Percentiles rank a stretch among this genome's conserved stretches.
phyloP scores from a whole-genome alignment of 1,284 basidiomycete species.

The Trichosporon faecale region DNA sequence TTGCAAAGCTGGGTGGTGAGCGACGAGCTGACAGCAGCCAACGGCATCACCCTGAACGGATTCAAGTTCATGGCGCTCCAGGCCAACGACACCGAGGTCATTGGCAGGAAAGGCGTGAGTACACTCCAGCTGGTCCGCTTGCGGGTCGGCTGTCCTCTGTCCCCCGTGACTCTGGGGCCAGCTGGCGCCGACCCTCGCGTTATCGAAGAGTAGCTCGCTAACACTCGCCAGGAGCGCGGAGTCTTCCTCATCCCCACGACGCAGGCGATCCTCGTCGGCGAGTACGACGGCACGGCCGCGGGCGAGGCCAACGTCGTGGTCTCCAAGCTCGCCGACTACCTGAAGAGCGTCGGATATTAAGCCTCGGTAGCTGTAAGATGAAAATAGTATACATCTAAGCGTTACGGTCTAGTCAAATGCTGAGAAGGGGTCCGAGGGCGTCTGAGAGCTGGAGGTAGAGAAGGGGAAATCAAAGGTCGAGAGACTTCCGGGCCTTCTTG shows the following conservation, averaged over 20 bases:
- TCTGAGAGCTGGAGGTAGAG: background rate
- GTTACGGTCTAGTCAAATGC: no score
- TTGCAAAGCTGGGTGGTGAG: background rate
- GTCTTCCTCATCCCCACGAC: conserved; percentile 79
- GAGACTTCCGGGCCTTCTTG: conserved; percentile 8
- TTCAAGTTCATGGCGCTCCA: conserved; percentile 76
- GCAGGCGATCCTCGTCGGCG: conserved; percentile 79
- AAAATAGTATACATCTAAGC: conserved; percentile 9
- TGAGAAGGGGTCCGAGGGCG: background rate
- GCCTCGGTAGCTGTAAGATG: conserved; percentile 10
- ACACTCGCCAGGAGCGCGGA: conserved; percentile 65
- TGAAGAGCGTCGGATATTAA: conserved; percentile 61
- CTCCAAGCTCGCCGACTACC: conserved; percentile 74
- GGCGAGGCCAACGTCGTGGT: conserved; percentile 70
- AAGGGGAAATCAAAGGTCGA: background rate
- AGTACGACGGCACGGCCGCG: conserved; percentile 64
- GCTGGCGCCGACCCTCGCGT: no score
- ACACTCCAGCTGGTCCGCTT: no score
- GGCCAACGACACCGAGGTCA: conserved; percentile 63
- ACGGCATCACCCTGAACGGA: conserved; percentile 67
- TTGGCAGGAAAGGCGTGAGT: conserved; percentile 77
- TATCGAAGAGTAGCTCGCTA: background rate
- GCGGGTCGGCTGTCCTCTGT: no score
- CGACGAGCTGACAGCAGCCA: conserved; percentile 43
- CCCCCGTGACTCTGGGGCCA: no score